Evolutionary conservation across 345 rosid species (phyloP).

Genomic region (Toxicodendron radicans): DNA sequence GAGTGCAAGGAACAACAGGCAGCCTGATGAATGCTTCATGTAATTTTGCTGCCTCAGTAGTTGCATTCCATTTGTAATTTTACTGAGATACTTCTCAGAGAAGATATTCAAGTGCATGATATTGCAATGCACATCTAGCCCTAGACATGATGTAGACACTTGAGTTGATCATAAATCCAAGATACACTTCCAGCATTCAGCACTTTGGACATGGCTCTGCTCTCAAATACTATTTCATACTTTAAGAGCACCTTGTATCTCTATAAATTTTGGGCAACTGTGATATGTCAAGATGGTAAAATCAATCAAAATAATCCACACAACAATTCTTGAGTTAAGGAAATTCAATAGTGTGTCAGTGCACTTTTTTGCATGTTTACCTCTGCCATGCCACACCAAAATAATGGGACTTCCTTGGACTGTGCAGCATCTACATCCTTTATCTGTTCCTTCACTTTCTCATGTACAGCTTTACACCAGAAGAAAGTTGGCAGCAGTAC

Average conservation of each 20-base stretch:
- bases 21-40: no score
- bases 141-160: no score
- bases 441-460: constrained; percentile 65
- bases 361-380: constrained; percentile 34
- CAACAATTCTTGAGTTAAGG: constrained; percentile 2
- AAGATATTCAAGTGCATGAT: no score
- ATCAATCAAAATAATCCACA: not conserved
- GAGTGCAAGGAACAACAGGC: no score
- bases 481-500: constrained; percentile 1
- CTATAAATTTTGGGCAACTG: not conserved
- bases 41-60: no score
- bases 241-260: not conserved
- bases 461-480: constrained; percentile 38
- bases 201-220: not conserved
- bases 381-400: constrained; percentile 94
- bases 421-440: constrained; percentile 66
- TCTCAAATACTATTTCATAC: no score
- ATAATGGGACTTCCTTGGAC: constrained; percentile 66
- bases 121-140: no score
- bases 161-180: not conserved
- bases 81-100: no score
- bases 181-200: not conserved
- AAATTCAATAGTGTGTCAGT: not conserved
- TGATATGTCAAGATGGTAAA: not conserved
- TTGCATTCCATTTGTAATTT: no score